Conservation (phyloP, 805 yeast species). For the Lipomyces sp. region DNA sequence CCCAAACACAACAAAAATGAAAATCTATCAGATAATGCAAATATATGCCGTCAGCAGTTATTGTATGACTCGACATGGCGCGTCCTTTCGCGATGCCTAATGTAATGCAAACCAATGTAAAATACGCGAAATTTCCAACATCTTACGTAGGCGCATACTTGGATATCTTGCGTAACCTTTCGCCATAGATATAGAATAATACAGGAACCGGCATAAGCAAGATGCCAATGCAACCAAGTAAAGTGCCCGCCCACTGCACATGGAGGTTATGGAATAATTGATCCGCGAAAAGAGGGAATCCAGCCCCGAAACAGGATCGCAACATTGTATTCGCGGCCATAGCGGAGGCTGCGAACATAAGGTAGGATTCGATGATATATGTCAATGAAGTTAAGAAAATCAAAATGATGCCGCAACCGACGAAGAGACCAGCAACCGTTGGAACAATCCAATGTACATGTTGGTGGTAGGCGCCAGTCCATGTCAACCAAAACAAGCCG, state of each 20-base stretch:
- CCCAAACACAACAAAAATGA: too few relatives aligned
- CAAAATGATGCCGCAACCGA: constrained; percentile 65
- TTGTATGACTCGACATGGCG: neutral
- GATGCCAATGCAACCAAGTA: constrained; percentile 65
- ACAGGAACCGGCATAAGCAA: constrained; percentile 71
- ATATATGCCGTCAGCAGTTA: too few relatives aligned
- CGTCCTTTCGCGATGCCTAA: neutral
- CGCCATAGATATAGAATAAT: constrained; percentile 64
- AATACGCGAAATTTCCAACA: neutral
- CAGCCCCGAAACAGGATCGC: constrained; percentile 70
- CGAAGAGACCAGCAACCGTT: constrained; percentile 60
- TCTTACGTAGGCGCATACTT: constrained; percentile 26
- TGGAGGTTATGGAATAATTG: constrained; percentile 74
- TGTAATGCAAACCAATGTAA: neutral
- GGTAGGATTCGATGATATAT: constrained; percentile 71
- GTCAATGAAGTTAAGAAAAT: constrained; percentile 66
- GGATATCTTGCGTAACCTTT: constrained; percentile 40
- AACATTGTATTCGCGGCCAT: constrained; percentile 73
- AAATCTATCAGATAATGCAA: too few relatives aligned
- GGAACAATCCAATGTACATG: constrained; percentile 78
- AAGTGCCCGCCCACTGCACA: constrained; percentile 77
- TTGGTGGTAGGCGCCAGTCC: constrained; percentile 80
- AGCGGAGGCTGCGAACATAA: constrained; percentile 74
- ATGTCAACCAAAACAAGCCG: constrained; percentile 84
- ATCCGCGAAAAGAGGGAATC: constrained; percentile 71